Percentiles rank a stretch among this genome's conserved stretches.
phyloP scores from a whole-genome alignment of 768 basidiomycete genomes.

The Suillus cothurnatus region DNA sequence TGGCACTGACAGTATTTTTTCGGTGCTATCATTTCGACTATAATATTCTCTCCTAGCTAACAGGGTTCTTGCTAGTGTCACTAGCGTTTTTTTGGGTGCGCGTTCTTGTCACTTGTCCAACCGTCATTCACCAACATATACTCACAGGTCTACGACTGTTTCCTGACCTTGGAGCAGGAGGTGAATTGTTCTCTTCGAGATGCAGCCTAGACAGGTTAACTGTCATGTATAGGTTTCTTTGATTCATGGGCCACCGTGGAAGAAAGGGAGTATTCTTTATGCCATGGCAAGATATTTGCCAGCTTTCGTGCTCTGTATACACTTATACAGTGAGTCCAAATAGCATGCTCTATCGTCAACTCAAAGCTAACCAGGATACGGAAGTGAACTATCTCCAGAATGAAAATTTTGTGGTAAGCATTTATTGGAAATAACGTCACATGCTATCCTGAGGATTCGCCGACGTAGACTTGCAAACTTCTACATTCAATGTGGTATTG shows the following conservation, averaged over 20 bases:
- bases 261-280: neutral
- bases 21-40: neutral
- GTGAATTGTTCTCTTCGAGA: neutral
- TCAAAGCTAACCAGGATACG: neutral
- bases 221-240: neutral
- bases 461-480: neutral
- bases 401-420: neutral
- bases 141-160: neutral
- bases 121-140: neutral
- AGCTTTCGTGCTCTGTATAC: neutral
- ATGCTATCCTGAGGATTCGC: neutral
- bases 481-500: neutral
- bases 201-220: neutral
- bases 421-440: neutral
- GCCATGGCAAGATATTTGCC: neutral
- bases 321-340: neutral
- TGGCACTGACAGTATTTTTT: neutral
- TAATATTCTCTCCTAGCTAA: neutral
- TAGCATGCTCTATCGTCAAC: neutral
- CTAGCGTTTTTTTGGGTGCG: neutral
- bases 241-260: neutral
- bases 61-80: neutral
- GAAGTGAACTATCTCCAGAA: conserved; percentile 2
- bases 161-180: conserved; percentile 5
- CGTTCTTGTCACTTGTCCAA: neutral